Percentiles rank a stretch among this genome's conserved stretches.
These are phyloP conservation scores for Zopfochytrium polystomum DNA, from an alignment of 371 early-diverging fungal species.

Conservation along the genomic window DNA sequence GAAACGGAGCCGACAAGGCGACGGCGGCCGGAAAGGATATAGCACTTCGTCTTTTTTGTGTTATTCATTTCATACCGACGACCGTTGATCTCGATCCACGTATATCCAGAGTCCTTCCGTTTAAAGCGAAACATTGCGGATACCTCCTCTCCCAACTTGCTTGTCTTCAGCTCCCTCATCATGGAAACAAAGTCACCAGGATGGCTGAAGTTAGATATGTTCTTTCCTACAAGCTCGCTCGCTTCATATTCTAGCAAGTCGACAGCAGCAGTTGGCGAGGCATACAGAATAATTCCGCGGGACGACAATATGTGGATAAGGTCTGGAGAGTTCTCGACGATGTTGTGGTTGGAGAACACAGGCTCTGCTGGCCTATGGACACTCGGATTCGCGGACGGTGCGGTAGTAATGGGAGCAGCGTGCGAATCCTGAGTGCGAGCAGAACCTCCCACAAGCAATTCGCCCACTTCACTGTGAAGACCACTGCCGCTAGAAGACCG, in stretches of 20 bases:
- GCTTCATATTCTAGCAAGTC: slow-evolving; percentile 42
- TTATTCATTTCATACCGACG: slow-evolving; percentile 49
- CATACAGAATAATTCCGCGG: slow-evolving; percentile 59
- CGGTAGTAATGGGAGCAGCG: too few relatives aligned
- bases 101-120: slow-evolving; percentile 50
- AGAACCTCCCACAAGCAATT: too few relatives aligned
- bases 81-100: slow-evolving; percentile 58
- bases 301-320: slow-evolving; percentile 61
- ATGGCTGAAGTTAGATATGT: slow-evolving; percentile 53
- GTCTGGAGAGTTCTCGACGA: slow-evolving; percentile 30
- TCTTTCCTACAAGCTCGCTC: slow-evolving; percentile 48
- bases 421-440: too few relatives aligned
- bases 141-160: slow-evolving; percentile 36
- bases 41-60: slow-evolving; percentile 57
- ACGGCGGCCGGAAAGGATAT: slow-evolving; percentile 55
- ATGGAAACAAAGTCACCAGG: slow-evolving; percentile 57
- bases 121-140: slow-evolving; percentile 52
- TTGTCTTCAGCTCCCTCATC: slow-evolving; percentile 51
- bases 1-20: slow-evolving; percentile 38
- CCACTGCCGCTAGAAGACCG: too few relatives aligned
- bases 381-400: too few relatives aligned
- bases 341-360: background rate
- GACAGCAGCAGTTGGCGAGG: slow-evolving; percentile 37
- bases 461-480: too few relatives aligned
- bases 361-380: background rate